Evolutionary conservation across 768 basidiomycete genomes (phyloP), one percentile per base, ranked within the genome.

Genomic region (Coprinopsis marcescibilis): DNA sequence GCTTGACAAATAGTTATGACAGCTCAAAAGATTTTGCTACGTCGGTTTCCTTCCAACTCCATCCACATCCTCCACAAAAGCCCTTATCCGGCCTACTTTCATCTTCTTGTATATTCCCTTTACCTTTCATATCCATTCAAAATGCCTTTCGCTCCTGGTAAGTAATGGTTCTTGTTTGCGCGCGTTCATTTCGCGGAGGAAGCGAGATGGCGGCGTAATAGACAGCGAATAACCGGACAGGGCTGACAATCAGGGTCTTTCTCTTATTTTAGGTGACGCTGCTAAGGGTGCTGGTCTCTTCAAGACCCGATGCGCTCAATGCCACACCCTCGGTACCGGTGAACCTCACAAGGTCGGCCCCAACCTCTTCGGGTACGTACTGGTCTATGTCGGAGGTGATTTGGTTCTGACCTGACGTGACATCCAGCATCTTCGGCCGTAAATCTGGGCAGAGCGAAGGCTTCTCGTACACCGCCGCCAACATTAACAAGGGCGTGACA

Each of bases 291-390:
- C 94, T 63, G 71, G 75, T 62, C 85, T 96, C 66, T 97, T 97
- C 85, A 95, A 93, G 76, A 93, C 92, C 51, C 87, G 93, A 48
- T 93, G 89, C 60, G 84, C 86, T 33, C 91, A 96, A 64, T 97
- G 94, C 71, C 94, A 97, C 67, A 96, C 90, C 53, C 66, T 88
- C 52, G 88, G 71, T 46, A 72, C 77, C 56, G 82, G 84, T 46
- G 89, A 82, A 58, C 74, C 80, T 33, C 76, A 92, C 73, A 89
- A 89, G 67, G 92, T 97, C 50, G 95, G 95, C 47, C 95, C 95
- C 37, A 95, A 95, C 77, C 78, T 98, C 21, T 82, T 93, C 64
- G 94, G 94, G 83, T 91, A 57, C 55, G 87, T 67, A 0, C 33
- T 25, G 20, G 24, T 6, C 3, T 17, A 33, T 44, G 27, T 10